Evolutionary conservation across 2,329 filamentous ascomycete species (phyloP), one percentile per base, ranked within the genome.

Genomic region (Aspergillus aculeatinus): DNA sequence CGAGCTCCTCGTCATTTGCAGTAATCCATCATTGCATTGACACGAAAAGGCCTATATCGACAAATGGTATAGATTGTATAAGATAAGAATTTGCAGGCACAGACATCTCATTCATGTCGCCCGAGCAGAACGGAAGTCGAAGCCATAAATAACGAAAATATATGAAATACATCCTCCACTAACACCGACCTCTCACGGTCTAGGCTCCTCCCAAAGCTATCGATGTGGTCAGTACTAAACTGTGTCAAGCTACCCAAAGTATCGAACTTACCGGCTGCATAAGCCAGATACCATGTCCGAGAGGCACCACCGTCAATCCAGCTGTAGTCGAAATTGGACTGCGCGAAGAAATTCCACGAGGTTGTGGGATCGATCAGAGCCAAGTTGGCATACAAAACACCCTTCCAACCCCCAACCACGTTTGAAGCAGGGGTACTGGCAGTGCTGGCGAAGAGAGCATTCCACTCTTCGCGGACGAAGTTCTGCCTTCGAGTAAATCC

Each of bases 381-480:
- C 48, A 91, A 83, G 73, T 96, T 97, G 23, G 87, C 91, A 69
- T 89, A 91, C 39, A 98, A 75, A 19, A 98, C 86, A 0, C 94
- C 91, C 72, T 86, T 89, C 95, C 95, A 98, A 0, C 91, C 91
- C 48, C 89, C 90, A 7, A 80, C 76, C 5, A 92, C 86, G 0
- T 79, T 74, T 4, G 70, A 65, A 1, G 78, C 80, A 2, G 78
- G 79, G 57, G 90, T 85, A 1, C 85, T 85, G 10, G 89, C 83
- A 0, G 86, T 86, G 23, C 86, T 79, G 55, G 83, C 83, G 75
- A 98, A 98, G 70, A 89, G 91, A 2, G 84, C 82, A 49, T 88
- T 80, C 92, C 92, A 96, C 75, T 96, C 94, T 75, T 96, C 85
- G 48, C 78, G 76, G 10, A 96, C 91, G 70, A 97, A 97, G 1